Evolutionary conservation across 495 filamentous ascomycete genomes (phyloP).

Genomic region (Aspergillus affinis): DNA sequence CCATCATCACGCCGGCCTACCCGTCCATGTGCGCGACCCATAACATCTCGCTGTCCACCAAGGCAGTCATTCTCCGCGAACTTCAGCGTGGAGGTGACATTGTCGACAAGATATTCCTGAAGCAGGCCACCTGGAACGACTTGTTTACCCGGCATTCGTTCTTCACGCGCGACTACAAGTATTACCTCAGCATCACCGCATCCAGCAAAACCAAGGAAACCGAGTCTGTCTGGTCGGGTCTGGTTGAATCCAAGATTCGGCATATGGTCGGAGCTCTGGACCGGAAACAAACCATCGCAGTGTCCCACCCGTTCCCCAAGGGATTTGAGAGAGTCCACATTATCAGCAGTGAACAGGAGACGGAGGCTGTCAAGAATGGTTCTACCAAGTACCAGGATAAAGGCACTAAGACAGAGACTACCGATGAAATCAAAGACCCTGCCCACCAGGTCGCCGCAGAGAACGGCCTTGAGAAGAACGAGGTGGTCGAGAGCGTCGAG

Average conservation of each 20-base stretch:
- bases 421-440: constrained; percentile 56
- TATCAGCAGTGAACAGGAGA: constrained; percentile 68
- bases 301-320: constrained; percentile 91
- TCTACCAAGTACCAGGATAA: constrained; percentile 66
- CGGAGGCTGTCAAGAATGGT: constrained; percentile 68
- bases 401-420: constrained; percentile 58
- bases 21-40: constrained; percentile 96
- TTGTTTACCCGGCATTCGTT: constrained; percentile 86
- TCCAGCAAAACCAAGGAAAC: constrained; percentile 82
- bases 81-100: constrained; percentile 75
- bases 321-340: constrained; percentile 79
- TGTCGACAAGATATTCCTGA: constrained; percentile 74
- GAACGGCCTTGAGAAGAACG: constrained; percentile 39
- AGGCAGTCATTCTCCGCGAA: constrained; percentile 77
- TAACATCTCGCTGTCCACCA: constrained; percentile 85
- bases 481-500: constrained; percentile 25
- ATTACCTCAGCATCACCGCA: constrained; percentile 88
- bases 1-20: constrained; percentile 94
- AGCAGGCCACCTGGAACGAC: constrained; percentile 77
- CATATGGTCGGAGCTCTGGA: constrained; percentile 80
- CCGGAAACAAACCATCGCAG: constrained; percentile 64
- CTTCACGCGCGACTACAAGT: constrained; percentile 89
- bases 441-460: constrained; percentile 52
- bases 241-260: constrained; percentile 89
- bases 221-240: constrained; percentile 82